phyloP scores from a whole-genome alignment of 345 rosid species.

The Rubroshorea leprosula region DNA sequence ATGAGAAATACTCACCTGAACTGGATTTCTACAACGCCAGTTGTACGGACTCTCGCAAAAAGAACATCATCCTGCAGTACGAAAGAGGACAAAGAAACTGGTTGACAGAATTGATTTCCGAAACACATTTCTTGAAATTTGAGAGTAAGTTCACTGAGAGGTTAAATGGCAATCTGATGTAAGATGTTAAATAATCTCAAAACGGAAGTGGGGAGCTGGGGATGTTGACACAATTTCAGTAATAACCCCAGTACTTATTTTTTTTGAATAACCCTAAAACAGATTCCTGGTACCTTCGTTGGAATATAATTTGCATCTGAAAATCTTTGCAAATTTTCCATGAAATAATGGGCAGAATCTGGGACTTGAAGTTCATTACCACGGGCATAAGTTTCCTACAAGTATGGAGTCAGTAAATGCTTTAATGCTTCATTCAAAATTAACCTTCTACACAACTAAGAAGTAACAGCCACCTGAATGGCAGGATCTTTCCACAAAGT shows the following conservation, averaged over 20 bases:
- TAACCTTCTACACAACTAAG: no score
- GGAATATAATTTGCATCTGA: conserved; percentile 79
- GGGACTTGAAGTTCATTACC: conserved; percentile 94
- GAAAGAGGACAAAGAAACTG: conserved; percentile 12
- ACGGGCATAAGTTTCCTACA: conserved; percentile 79
- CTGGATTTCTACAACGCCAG: conserved; percentile 97
- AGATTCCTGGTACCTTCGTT: conserved; percentile 66
- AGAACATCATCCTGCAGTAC: conserved; percentile 84
- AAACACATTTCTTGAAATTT: background rate
- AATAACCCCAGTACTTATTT: no score
- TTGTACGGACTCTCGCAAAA: conserved; percentile 92
- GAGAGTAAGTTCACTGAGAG: no score
- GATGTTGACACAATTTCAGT: no score
- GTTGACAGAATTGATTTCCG: background rate
- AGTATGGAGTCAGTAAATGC: conserved; percentile 15
- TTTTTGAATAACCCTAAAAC: no score
- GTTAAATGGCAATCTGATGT: conserved; percentile 1
- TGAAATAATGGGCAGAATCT: conserved; percentile 81
- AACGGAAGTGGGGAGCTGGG: no score
- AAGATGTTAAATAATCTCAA: no score
- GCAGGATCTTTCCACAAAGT: conserved; percentile 90
- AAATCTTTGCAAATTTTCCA: conserved; percentile 86
- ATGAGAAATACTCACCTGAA: conserved; percentile 66
- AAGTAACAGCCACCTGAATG: conserved; percentile 64
- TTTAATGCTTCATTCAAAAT: no score